These are phyloP conservation scores for Phytophthora cryptogea DNA, from an alignment of 352 stramenopile genomes.

Conservation along the genomic window DNA sequence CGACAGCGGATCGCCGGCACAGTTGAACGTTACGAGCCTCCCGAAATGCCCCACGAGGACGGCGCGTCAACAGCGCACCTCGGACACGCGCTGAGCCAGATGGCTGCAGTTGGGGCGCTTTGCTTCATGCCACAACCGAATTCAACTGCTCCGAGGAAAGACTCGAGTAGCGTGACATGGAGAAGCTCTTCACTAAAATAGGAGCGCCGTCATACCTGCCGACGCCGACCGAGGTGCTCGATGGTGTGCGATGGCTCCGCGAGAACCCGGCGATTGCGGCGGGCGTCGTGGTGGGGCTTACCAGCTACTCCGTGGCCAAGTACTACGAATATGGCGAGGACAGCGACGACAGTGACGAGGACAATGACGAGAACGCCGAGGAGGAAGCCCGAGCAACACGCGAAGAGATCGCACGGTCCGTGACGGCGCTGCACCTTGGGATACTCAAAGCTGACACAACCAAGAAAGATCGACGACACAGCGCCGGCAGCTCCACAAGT, in stretches of 20 bases:
- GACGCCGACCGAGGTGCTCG: constrained; percentile 62
- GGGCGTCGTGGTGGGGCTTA: constrained; percentile 66
- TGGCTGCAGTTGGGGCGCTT: background rate
- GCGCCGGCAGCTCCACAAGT: constrained; percentile 28
- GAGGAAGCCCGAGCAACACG: constrained; percentile 22
- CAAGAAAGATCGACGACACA: constrained; percentile 28
- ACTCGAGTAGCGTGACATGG: constrained; percentile 23
- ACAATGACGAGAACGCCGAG: constrained; percentile 16
- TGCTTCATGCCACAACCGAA: constrained; percentile 23
- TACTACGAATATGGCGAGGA: constrained; percentile 55
- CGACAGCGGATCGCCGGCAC: constrained; percentile 5
- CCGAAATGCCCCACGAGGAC: constrained; percentile 31
- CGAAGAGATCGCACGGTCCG: constrained; percentile 57
- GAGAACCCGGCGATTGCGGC: constrained; percentile 70
- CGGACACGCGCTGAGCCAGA: constrained; percentile 14
- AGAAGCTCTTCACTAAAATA: constrained; percentile 49
- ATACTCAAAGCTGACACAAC: constrained; percentile 36
- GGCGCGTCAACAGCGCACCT: constrained; percentile 45
- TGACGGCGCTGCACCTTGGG: constrained; percentile 50
- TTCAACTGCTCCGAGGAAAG: constrained; percentile 28
- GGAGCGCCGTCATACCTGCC: constrained; percentile 66
- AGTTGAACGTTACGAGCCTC: constrained; percentile 27
- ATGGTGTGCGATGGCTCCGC: constrained; percentile 65
- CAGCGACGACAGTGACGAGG: constrained; percentile 33
- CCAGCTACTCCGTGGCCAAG: constrained; percentile 68